phyloP scores from a whole-genome alignment of 1,139 yeast genomes.

The Schwanniomyces etchellsii region DNA sequence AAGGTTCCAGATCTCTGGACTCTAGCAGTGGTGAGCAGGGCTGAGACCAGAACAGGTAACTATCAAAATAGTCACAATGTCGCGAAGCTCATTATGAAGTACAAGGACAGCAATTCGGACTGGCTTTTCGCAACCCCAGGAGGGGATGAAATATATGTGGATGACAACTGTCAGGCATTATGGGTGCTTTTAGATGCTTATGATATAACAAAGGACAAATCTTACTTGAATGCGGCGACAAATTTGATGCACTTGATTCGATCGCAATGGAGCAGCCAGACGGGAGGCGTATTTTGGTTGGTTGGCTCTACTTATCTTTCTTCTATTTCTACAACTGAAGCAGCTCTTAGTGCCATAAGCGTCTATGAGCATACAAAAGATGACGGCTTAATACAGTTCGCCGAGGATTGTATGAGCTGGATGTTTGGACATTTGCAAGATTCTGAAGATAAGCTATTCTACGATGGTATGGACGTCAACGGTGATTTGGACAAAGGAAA shows the following conservation, averaged over 20 bases:
- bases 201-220: slow-evolving; percentile 10
- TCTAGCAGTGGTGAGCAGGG: slow-evolving; percentile 1
- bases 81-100: slow-evolving; percentile 1
- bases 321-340: slow-evolving; percentile 29
- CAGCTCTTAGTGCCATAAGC: slow-evolving; percentile 27
- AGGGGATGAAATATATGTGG: slow-evolving; percentile 25
- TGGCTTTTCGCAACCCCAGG: slow-evolving; percentile 23
- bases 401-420: slow-evolving; percentile 19
- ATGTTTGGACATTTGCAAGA: slow-evolving; percentile 18
- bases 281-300: slow-evolving; percentile 29
- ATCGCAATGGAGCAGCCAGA: slow-evolving; percentile 13
- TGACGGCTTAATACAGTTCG: slow-evolving; percentile 14
- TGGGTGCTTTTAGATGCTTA: slow-evolving; percentile 27
- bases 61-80: background rate
- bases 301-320: slow-evolving; percentile 21
- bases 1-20: background rate
- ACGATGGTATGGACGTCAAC: slow-evolving; percentile 17
- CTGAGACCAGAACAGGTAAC: background rate
- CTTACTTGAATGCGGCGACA: slow-evolving; percentile 14
- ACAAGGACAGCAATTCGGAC: slow-evolving; percentile 6
- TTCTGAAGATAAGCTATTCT: slow-evolving; percentile 18
- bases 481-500: slow-evolving; percentile 17
- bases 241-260: slow-evolving; percentile 13
- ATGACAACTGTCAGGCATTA: slow-evolving; percentile 29
- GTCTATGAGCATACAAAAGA: slow-evolving; percentile 17